These are phyloP conservation scores for Bipolaris sorokiniana DNA, from an alignment of 2,329 filamentous ascomycete species.

Conservation along the genomic window DNA sequence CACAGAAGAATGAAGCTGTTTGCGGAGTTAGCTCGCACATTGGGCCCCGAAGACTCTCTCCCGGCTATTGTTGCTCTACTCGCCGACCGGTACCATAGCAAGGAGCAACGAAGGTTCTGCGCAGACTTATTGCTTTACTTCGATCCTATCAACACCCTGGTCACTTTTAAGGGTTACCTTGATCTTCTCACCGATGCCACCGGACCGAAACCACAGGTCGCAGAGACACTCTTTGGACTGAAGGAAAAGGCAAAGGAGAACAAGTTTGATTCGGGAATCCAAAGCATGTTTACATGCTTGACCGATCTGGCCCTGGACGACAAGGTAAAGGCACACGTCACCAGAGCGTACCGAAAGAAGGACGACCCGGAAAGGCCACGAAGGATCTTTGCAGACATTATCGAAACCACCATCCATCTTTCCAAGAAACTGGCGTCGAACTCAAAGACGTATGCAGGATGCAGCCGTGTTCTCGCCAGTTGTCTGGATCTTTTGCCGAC, in stretches of 20 bases:
- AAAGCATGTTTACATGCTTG: slow-evolving; percentile 49
- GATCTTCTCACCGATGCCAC: slow-evolving; percentile 77
- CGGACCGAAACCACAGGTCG: slow-evolving; percentile 74
- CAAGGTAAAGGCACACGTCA: slow-evolving; percentile 39
- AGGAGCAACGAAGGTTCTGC: slow-evolving; percentile 76
- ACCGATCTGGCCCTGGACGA: slow-evolving; percentile 46
- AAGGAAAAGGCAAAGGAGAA: slow-evolving; percentile 52
- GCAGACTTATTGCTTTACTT: slow-evolving; percentile 76
- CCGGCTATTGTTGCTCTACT: slow-evolving; percentile 89
- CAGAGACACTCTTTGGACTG: slow-evolving; percentile 72
- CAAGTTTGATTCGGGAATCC: slow-evolving; percentile 46
- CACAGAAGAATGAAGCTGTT: slow-evolving; percentile 85
- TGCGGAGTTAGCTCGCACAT: slow-evolving; percentile 79
- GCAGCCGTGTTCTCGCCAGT: slow-evolving; percentile 74
- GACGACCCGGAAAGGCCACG: slow-evolving; percentile 37
- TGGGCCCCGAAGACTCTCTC: slow-evolving; percentile 85
- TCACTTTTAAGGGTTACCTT: slow-evolving; percentile 75
- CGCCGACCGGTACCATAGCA: slow-evolving; percentile 84
- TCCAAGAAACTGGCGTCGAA: slow-evolving; percentile 66
- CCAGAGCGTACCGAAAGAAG: slow-evolving; percentile 38
- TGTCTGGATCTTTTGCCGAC: slow-evolving; percentile 86
- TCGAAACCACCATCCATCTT: slow-evolving; percentile 57
- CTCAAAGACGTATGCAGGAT: slow-evolving; percentile 48
- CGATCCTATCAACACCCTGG: slow-evolving; percentile 74
- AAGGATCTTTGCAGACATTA: slow-evolving; percentile 44